phyloP scores from a whole-genome alignment of 225 moss, liverwort and hornwort species.

The Polytrichum commune region DNA sequence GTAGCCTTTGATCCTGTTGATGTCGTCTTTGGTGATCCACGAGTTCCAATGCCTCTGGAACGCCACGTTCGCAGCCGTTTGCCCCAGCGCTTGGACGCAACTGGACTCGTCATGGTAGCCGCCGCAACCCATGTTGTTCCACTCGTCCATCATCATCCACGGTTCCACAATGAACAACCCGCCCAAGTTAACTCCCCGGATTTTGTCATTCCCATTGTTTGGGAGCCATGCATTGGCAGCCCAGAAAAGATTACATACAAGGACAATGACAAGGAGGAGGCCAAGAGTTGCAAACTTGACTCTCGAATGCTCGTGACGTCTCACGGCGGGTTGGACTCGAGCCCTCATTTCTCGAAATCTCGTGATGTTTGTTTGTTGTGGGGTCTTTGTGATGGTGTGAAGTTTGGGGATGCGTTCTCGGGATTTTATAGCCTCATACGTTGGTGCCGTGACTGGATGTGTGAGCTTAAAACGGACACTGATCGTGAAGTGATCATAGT shows the following conservation, averaged over 20 bases:
- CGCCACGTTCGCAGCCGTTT: background rate
- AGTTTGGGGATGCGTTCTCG: too few relatives aligned
- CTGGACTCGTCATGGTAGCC: background rate
- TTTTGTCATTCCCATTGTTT: background rate
- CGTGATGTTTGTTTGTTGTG: too few relatives aligned
- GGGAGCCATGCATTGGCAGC: constrained; percentile 26
- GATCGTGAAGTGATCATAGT: too few relatives aligned
- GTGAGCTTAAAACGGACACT: too few relatives aligned
- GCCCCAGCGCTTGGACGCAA: background rate
- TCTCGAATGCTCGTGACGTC: too few relatives aligned
- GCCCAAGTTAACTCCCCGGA: constrained; percentile 38
- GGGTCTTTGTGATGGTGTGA: too few relatives aligned
- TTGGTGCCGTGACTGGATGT: too few relatives aligned
- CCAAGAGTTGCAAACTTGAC: too few relatives aligned
- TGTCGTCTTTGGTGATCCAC: constrained; percentile 8
- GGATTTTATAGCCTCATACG: too few relatives aligned
- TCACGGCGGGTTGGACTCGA: too few relatives aligned
- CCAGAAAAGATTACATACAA: background rate
- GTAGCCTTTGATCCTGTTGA: constrained; percentile 16
- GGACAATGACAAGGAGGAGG: background rate
- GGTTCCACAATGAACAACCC: constrained; percentile 29
- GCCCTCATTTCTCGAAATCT: too few relatives aligned
- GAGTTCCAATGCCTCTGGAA: background rate
- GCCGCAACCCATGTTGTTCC: constrained; percentile 13
- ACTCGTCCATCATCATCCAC: constrained; percentile 39